Evolutionary conservation across 129 eudicot genomes (phyloP), one percentile per base, ranked within the genome.

Genomic region (Oenanthe sinensis): DNA sequence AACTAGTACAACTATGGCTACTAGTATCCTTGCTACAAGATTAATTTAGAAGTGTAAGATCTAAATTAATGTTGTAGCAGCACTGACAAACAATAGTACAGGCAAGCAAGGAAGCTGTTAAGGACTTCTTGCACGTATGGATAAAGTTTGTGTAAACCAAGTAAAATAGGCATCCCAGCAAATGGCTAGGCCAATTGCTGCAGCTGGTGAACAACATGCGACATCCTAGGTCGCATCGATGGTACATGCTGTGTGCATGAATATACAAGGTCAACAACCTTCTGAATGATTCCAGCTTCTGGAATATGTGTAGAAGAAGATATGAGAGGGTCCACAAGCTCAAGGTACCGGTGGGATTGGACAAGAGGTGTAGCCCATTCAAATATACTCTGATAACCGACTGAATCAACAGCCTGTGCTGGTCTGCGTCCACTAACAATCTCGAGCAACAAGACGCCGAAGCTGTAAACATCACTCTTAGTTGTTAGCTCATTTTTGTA

Each of bases 321-420:
- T 77, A 93, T 85, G 43, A 87, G 90, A 2, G 97, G 97, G 77
- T 93, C 98, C 77, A 93, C 82, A 71, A 93, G 93, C 85, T 93
- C 98, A 6, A 85, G 74, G 79, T 91, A 93, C 20, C 90, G 90
- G 76, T 93, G 93, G 4, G 96, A 75, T 48, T 93, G 96, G 47
- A 91, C 98, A 58, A 93, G 88, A 1, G 98, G 98, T 12, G 98
- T 93, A 75, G 98, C 97, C 98, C 98, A 93, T 82, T 93, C 98
- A 42, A 93, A 93, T 77, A 93, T 91, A 63, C 98, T 91, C 49
- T 93, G 97, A 93, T 91, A 89, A 5, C 97, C 97, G 77, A 93
- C 96, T 4, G 98, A 89, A 77, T 93, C 97, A 75, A 88, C 97
- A 6, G 96, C 97, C 80, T 93, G 98, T 75, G 98, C 95, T 3